A percentile compares a stretch with the other conserved stretches of the same genome.
These are phyloP conservation scores for Penicillium pancosmium DNA, from an alignment of 495 filamentous ascomycete species.

Conservation along the genomic window DNA sequence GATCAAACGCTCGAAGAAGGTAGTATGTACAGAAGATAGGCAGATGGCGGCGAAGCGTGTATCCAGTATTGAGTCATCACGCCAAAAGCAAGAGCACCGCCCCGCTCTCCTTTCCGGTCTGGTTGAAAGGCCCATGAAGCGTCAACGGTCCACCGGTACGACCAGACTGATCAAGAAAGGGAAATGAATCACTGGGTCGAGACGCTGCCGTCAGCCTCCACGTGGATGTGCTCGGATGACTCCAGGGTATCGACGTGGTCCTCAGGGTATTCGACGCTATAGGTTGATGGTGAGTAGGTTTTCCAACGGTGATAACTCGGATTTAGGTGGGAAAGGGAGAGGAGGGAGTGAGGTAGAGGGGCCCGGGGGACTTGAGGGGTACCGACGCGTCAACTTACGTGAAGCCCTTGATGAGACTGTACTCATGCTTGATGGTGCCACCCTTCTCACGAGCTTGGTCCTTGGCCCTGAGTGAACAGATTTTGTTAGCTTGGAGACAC, in stretches of 20 bases:
- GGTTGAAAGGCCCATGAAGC: conserved; percentile 2
- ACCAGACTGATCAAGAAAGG: not conserved
- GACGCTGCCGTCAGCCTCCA: conserved; percentile 74
- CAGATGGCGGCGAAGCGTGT: conserved; percentile 16
- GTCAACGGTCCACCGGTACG: not conserved
- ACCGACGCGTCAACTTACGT: conserved; percentile 59
- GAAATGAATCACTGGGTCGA: conserved; percentile 60
- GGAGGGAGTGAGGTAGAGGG: not conserved
- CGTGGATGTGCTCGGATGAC: conserved; percentile 68
- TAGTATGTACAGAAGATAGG: conserved; percentile 15
- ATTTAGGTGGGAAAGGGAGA: not conserved
- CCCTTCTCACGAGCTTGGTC: conserved; percentile 66
- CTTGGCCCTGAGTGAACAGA: conserved; percentile 63
- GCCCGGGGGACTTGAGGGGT: not conserved
- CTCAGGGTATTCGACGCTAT: conserved; percentile 73
- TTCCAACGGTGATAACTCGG: not conserved
- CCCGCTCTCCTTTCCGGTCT: not conserved
- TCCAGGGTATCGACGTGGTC: conserved; percentile 64
- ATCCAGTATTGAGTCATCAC: conserved; percentile 25
- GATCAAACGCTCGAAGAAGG: conserved; percentile 1
- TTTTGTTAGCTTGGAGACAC: conserved; percentile 10
- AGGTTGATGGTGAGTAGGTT: not conserved
- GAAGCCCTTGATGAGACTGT: conserved; percentile 86
- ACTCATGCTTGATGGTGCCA: conserved; percentile 81
- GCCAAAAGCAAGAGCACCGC: conserved; percentile 16